Evolutionary conservation across 805 yeast genomes (phyloP), one percentile per base, ranked within the genome.

Genomic region (Yarrowia alimentaria): DNA sequence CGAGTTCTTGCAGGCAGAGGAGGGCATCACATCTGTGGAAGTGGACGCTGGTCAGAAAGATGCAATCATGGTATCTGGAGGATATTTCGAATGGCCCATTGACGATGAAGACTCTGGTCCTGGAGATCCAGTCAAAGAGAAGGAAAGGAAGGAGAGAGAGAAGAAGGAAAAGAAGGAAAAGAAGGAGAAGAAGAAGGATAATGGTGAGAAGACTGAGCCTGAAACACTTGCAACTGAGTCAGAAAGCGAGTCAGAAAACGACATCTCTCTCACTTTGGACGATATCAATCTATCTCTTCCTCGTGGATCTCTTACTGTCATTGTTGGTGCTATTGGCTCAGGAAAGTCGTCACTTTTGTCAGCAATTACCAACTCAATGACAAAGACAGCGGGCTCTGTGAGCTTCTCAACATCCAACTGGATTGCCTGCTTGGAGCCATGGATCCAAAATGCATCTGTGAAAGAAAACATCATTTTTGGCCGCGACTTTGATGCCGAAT

Each of bases 361-460:
- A 57, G 89, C 94, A 0, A 66, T 87, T 47, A 71, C 85, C 7
- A 94, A 94, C 1, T 74, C 77, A 32, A 85, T 87, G 87, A 70
- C 71, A 16, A 75, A 75, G 57, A 66, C 66, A 0, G 38, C 59
- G 0, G 95, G 95, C 31, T 48, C 60, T 0, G 69, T 83, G 4
- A 64, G 66, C 21, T 68, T 79, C 6, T 8, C 17, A 9, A 71
- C 73, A 56, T 89, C 90, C 2, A 22, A 30, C 59, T 75, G 76
- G 14, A 65, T 74, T 11, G 64, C 71, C 53, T 77, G 81, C 53
- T 85, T 90, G 16, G 75, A 75, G 34, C 91, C 90, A n/a, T 87
- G 95, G 95, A 77, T 87, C 30, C 90, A 84, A 60, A 87, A 85
- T 65, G 79, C 85, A 2, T 82, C 94, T 0, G 79, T 87, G 19